These are phyloP conservation scores for Boletus speciosus DNA, from an alignment of 768 basidiomycete genomes.

Conservation along the genomic window DNA sequence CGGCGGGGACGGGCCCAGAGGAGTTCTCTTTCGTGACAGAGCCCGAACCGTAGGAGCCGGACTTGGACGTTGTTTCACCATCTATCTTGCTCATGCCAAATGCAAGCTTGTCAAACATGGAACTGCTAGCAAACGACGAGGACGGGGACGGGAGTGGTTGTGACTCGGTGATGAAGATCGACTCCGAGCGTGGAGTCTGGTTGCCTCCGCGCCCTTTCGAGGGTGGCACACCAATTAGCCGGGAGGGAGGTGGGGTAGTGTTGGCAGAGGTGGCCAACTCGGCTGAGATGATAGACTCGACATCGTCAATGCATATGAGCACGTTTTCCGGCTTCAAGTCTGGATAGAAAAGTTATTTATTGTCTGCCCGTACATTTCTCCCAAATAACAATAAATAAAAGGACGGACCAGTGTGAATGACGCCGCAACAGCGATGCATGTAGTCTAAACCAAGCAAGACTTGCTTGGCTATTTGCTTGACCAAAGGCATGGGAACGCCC, in stretches of 20 bases:
- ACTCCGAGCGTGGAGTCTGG: slow-evolving; percentile 87
- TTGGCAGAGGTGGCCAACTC: slow-evolving; percentile 56
- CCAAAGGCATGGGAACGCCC: slow-evolving; percentile 89
- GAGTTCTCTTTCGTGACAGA: slow-evolving; percentile 22
- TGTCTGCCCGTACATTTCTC: background rate
- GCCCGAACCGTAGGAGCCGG: slow-evolving; percentile 29
- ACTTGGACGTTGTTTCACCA: slow-evolving; percentile 36
- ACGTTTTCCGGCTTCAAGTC: slow-evolving; percentile 99
- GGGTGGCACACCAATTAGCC: slow-evolving; percentile 89
- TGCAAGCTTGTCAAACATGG: slow-evolving; percentile 80
- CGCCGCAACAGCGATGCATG: slow-evolving; percentile 95
- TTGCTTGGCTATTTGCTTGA: slow-evolving; percentile 96
- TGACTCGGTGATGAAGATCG: slow-evolving; percentile 83
- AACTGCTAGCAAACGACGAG: slow-evolving; percentile 65
- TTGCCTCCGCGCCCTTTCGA: slow-evolving; percentile 93
- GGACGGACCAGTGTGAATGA: slow-evolving; percentile 84
- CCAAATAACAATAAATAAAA: background rate
- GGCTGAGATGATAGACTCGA: slow-evolving; percentile 85
- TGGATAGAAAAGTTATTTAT: slow-evolving; percentile 25
- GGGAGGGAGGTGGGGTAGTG: slow-evolving; percentile 40
- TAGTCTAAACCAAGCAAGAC: slow-evolving; percentile 94
- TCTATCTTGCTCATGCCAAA: slow-evolving; percentile 94
- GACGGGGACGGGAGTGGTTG: slow-evolving; percentile 89
- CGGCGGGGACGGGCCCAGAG: slow-evolving; percentile 15
- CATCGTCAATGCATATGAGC: slow-evolving; percentile 94